A percentile compares a stretch with the other conserved stretches of the same genome.
Evolutionary conservation across 2,329 filamentous ascomycete species (phyloP).

Genomic region (Plectosphaerella plurivora): DNA sequence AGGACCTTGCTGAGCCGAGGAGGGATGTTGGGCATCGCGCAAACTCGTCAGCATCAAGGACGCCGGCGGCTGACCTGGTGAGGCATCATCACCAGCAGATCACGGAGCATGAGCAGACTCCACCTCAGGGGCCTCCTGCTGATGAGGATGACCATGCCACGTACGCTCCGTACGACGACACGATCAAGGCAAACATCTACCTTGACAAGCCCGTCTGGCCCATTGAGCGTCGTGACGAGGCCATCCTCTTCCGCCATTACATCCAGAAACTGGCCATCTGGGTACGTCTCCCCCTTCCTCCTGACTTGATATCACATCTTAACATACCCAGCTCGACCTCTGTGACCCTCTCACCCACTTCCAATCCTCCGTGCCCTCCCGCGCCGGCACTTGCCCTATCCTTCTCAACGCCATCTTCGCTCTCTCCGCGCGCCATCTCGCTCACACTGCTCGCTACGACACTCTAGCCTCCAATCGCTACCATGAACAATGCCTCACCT

Average conservation of each 20-base stretch:
- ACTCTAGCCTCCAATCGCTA: conserved; percentile 45
- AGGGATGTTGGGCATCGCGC: no score
- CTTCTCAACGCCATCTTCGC: conserved; percentile 55
- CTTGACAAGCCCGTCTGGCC: conserved; percentile 17
- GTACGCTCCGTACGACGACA: not conserved
- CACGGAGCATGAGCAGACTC: no score
- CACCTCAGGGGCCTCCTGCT: no score
- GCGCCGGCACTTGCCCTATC: conserved; percentile 44
- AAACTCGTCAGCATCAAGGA: not conserved
- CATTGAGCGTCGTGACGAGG: conserved; percentile 24
- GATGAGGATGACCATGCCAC: no score
- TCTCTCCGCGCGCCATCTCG: conserved; percentile 50
- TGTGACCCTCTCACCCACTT: conserved; percentile 42
- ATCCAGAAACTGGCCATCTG: conserved; percentile 28
- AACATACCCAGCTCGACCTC: conserved; percentile 30
- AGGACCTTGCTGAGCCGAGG: no score
- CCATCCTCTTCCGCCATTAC: conserved; percentile 27
- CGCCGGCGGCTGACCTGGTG: not conserved
- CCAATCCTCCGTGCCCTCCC: conserved; percentile 46
- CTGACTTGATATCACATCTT: not conserved
- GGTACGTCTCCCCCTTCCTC: conserved; percentile 17
- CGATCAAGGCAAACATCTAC: conserved; percentile 9
- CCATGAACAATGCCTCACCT: conserved; percentile 47
- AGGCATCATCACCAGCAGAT: no score
- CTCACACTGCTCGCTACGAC: conserved; percentile 42